phyloP scores from a whole-genome alignment of 306 rosid genomes.

The Vigna mungo region DNA sequence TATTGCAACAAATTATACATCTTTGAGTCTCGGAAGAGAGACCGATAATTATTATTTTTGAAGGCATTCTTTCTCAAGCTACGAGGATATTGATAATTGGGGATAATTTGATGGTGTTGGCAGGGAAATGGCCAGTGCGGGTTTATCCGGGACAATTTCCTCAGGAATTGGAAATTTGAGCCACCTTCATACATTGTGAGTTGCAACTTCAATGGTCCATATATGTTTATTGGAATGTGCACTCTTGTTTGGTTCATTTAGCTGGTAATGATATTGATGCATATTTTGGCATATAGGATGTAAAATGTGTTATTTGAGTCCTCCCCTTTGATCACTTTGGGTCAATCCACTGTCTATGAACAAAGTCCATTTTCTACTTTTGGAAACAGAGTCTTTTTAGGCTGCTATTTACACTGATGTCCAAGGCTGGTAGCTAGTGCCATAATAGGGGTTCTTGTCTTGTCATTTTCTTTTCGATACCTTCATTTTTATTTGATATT shows the following conservation, averaged over 20 bases:
- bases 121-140: constrained; percentile 83
- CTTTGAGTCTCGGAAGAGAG: not conserved
- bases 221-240: not conserved
- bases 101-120: constrained; percentile 38
- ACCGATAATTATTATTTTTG: constrained; percentile 17
- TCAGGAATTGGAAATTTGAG: constrained; percentile 85
- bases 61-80: constrained; percentile 27
- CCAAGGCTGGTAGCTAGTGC: no score
- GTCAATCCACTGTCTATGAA: not conserved
- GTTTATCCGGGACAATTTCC: constrained; percentile 81
- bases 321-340: not conserved
- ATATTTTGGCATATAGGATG: no score
- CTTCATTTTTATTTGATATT: not conserved
- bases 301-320: no score
- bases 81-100: constrained; percentile 9
- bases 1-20: not conserved
- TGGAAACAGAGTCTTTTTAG: no score
- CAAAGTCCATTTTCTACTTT: not conserved
- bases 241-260: not conserved
- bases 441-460: no score
- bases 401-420: no score
- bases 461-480: not conserved
- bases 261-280: not conserved
- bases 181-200: constrained; percentile 85
- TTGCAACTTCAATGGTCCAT: constrained; percentile 29